Evolutionary conservation across 805 yeast species (phyloP), one percentile per base, ranked within the genome.

Genomic region (Saccharomycopsis olivae): DNA sequence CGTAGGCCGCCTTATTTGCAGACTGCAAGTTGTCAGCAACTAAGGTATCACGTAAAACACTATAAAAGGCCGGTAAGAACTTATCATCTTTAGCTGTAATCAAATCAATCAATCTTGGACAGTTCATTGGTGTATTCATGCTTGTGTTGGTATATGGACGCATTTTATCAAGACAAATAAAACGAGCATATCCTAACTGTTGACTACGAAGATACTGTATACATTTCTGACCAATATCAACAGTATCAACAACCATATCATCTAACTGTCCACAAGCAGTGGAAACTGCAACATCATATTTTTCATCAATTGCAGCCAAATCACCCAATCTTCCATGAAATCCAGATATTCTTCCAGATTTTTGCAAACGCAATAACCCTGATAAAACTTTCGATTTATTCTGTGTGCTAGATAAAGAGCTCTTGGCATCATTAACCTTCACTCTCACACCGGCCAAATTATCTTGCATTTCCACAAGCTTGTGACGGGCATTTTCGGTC

Each of bases 251-350:
- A 14, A 92, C 97, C 68, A 87, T 76, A 47, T 94, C 89, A 55
- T 89, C 94, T 42, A 92, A 65, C 6, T 88, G 78, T 1, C 94
- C 87, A 49, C 92, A 86, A 0, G 96, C 97, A 0, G 97, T 92
- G 0, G 97, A 87, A 6, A 92, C 75, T 0, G 98, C 98, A 38
- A 87, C 73, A 59, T 94, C 97, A 56, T 82, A 92, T 51, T 73
- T 71, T 48, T 81, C 84, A 55, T 86, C 95, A 47, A 92, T 92
- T 2, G 71, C 69, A n/a, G 96, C 99, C 33, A 92, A 62, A 50
- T 86, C 94, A 14, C 98, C 99, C 13, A 92, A 62, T 47, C 96
- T 67, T 0, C 97, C 98, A 55, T 84, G 69, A 50, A 89, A 84
- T 0, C 97, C 98, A 5, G 64, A 62, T 18, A 94, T 71, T 51